A percentile compares a stretch with the other conserved stretches of the same genome.
Evolutionary conservation across 179 eudicot species (phyloP).

Genomic region (Carnegiea gigantea): DNA sequence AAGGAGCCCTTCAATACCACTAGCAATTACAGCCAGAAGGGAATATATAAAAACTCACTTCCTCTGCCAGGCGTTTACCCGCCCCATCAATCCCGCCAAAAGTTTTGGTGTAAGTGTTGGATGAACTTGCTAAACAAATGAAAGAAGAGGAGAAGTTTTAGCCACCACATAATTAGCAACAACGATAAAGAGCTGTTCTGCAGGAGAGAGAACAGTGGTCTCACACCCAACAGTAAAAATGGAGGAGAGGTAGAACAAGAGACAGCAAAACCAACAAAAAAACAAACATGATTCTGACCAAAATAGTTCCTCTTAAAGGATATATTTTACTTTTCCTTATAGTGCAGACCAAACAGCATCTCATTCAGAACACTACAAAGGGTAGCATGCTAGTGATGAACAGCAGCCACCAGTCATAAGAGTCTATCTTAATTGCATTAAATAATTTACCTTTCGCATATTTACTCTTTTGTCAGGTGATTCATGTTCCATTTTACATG

Average conservation of each 20-base stretch:
- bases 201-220: neutral
- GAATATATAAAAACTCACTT: constrained; percentile 51
- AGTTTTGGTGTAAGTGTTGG: constrained; percentile 77
- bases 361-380: neutral
- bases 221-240: constrained; percentile 7
- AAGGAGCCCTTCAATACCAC: neutral
- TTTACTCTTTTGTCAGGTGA: too few relatives aligned
- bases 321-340: neutral
- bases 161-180: neutral
- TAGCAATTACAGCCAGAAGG: neutral
- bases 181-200: neutral
- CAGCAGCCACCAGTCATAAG: too few relatives aligned
- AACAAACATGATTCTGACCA: neutral
- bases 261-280: neutral
- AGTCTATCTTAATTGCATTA: too few relatives aligned
- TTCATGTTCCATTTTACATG: neutral
- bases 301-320: neutral
- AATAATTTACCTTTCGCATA: too few relatives aligned
- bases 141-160: constrained; percentile 27
- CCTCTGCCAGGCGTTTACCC: constrained; percentile 92
- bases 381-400: neutral
- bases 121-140: constrained; percentile 79
- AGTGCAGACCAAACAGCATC: neutral
- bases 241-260: neutral
- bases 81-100: constrained; percentile 94